Percentiles rank a stretch among this genome's conserved stretches.
Conservation (phyloP, 495 filamentous ascomycete genomes). For the Penicillium pulvis region DNA sequence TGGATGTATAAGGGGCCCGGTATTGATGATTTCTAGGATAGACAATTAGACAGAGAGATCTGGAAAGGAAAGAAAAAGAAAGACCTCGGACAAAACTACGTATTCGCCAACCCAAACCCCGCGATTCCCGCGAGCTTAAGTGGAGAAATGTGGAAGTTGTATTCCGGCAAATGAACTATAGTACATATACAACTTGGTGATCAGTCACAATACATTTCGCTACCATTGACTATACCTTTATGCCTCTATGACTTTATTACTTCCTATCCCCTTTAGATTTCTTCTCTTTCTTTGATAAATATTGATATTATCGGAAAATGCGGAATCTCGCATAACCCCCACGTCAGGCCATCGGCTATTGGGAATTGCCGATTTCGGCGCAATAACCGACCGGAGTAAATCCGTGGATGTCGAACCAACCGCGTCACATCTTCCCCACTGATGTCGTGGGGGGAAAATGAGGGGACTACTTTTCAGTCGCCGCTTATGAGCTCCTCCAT, state of each 20-base stretch:
- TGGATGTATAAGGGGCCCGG: neutral
- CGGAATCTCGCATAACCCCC: conserved; percentile 8
- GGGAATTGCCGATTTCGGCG: conserved; percentile 17
- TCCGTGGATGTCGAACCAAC: conserved; percentile 19
- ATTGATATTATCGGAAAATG: neutral
- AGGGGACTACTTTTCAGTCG: conserved; percentile 1
- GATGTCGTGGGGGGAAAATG: conserved; percentile 1
- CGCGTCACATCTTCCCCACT: conserved; percentile 8
- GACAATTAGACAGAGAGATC: neutral
- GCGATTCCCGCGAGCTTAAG: neutral
- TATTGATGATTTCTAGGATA: no score
- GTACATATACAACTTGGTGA: no score
- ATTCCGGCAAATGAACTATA: neutral
- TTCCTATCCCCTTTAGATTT: neutral
- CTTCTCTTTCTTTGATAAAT: neutral
- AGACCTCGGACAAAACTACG: neutral
- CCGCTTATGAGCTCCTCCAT: conserved; percentile 6
- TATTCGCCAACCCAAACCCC: neutral
- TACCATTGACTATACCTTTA: neutral
- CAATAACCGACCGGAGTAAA: conserved; percentile 39
- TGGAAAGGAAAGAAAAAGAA: neutral
- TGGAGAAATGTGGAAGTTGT: conserved; percentile 1
- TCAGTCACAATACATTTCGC: neutral
- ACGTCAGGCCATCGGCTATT: conserved; percentile 33
- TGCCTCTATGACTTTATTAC: neutral